Evolutionary conservation across 1,139 yeast species (phyloP).

Genomic region (Taphrina sp.): DNA sequence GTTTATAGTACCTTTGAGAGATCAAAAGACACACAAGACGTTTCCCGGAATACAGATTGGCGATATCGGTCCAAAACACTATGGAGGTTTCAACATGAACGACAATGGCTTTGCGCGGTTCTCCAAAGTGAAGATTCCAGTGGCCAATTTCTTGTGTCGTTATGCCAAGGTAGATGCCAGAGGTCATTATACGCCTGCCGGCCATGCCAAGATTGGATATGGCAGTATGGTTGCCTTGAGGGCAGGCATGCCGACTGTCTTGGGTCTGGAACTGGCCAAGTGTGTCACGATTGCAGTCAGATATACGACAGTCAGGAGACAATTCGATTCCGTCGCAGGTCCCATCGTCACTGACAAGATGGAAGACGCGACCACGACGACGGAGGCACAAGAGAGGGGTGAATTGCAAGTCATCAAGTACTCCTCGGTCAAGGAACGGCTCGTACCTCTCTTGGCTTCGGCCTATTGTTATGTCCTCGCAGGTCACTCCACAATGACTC

Average conservation of each 20-base stretch:
- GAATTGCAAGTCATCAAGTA: conserved; percentile 28
- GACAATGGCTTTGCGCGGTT: conserved; percentile 97
- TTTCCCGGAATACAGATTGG: conserved; percentile 80
- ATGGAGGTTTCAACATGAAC: conserved; percentile 50
- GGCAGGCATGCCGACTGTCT: conserved; percentile 82
- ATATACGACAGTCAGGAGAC: conserved; percentile 86
- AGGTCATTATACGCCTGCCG: conserved; percentile 66
- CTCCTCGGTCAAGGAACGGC: conserved; percentile 18
- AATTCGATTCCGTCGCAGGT: conserved; percentile 52
- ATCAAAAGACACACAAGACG: conserved; percentile 57
- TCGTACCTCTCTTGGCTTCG: conserved; percentile 26
- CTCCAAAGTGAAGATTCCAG: conserved; percentile 69
- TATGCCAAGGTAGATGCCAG: conserved; percentile 69
- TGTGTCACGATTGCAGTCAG: conserved; percentile 80
- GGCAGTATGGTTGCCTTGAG: conserved; percentile 86
- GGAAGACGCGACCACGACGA: conserved; percentile 16
- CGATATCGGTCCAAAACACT: conserved; percentile 79
- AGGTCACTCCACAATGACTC: conserved; percentile 17
- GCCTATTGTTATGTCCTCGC: conserved; percentile 24
- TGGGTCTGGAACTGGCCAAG: conserved; percentile 75
- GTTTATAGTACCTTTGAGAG: conserved; percentile 81
- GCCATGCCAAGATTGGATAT: conserved; percentile 81
- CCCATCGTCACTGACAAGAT: conserved; percentile 18
- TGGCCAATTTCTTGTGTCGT: conserved; percentile 76
- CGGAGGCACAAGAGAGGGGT: background rate